Base-by-base conservation (phyloP, 352 stramenopile species). In the Aphanomyces cochlioides region DNA sequence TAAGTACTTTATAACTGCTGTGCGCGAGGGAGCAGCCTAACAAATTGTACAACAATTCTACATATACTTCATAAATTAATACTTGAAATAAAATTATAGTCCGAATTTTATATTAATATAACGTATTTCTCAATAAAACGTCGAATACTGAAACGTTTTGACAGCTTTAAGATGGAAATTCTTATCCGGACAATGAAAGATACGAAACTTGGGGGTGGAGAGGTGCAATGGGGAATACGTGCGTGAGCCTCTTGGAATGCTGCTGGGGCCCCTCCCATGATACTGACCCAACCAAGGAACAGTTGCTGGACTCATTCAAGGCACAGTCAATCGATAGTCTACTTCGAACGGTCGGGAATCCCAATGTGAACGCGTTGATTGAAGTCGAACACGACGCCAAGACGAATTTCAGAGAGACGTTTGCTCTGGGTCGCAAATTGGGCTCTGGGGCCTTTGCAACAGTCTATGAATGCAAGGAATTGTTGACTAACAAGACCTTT, bases 371-470 rank as follows among this genome's bases (percentile, higher is more conserved):
- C 6, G 13, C 59, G 6, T 45, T 67, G 41, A 19, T 67, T 13
- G 59, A 54, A 28, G 48, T 67, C 4, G 59, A 67, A 45, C 59
- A 50, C 41, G 59, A 67, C 15, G 59, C 59, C 39, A 56, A 56
- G 41, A n/a, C 4, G 7, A 50, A 67, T 45, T 67, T 67, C 43
- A n/a, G 37, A 13, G 7, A 39, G 36, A 67, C 19, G 41, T 67
- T 56, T 45, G n/a, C 56, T 5, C 76, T 97, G 19, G 89, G 88
- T 10, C 79, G 86, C 5, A 90, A 94, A 72, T 79, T 97, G 7
- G 91, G 91, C 1, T 88, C 82, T 8, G 91, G 91, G 1, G 87
- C 83, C 8, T 97, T 92, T 76, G 95, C 88, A 38, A 87, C 96
- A 8, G 91, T 97, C 34, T 88, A 95, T 69, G 59, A 67, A 50